phyloP scores from a whole-genome alignment of 805 yeast genomes.

The Candida methanosorbosa region DNA sequence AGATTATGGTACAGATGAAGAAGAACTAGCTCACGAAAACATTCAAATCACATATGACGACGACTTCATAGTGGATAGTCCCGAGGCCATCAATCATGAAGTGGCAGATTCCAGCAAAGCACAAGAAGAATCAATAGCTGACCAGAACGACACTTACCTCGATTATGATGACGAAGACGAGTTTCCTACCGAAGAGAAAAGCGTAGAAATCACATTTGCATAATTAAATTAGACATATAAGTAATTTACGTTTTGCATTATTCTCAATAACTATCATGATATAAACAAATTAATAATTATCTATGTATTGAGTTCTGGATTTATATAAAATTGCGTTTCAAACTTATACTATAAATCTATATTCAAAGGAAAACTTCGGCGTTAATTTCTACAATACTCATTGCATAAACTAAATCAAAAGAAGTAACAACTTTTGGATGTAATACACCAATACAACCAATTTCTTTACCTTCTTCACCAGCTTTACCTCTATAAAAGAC shows the following conservation, averaged over 20 bases:
- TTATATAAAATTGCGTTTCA: not conserved
- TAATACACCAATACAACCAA: conserved; percentile 88
- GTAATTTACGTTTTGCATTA: too few species aligned
- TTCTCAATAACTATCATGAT: too few species aligned
- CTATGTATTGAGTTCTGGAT: not conserved
- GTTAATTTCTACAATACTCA: conserved; percentile 83
- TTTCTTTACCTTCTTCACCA: conserved; percentile 44
- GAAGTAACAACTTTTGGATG: conserved; percentile 87
- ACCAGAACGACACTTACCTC: too few species aligned
- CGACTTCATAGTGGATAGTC: too few species aligned
- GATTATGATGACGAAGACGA: conserved; percentile 27
- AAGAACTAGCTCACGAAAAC: too few species aligned
- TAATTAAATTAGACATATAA: conserved; percentile 3
- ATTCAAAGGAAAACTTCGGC: conserved; percentile 73
- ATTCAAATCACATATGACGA: too few species aligned
- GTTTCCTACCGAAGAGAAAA: conserved; percentile 23
- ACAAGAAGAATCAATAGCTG: too few species aligned
- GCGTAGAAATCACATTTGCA: conserved; percentile 20
- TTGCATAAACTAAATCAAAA: conserved; percentile 91
- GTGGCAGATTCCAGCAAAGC: too few species aligned
- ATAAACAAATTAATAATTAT: not conserved
- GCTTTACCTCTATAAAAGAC: conserved; percentile 62
- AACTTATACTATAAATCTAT: conserved; percentile 6
- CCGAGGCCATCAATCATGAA: too few species aligned
- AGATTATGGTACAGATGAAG: too few species aligned